Base-by-base conservation (phyloP, 768 basidiomycete species). In the Trametes maxima region DNA sequence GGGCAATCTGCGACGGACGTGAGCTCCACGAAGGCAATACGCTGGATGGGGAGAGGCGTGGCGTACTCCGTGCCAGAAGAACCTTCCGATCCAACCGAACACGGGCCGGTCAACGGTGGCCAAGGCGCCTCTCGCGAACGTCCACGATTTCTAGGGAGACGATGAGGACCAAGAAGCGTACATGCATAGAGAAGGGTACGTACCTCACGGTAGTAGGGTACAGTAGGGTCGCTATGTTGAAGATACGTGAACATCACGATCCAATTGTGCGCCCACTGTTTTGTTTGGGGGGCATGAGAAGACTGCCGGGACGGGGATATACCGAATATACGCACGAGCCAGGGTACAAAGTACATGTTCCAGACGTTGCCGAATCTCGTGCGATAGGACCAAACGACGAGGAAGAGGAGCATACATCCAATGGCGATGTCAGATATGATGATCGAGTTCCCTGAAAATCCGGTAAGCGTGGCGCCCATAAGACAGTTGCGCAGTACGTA, bases 261-360 rank as follows among this genome's bases (percentile, higher is more conserved):
- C 69, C 64, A 61, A 60, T 80, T 81, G 66, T 80, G 79, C 13
- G 78, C 79, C 62, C 77, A 75, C 80, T 82, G 56, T 44, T 36
- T 22, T 5, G 25, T 17, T 17, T 16, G 35, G 37, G 2, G 47
- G 36, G 46, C 28, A 48, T 62, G 21, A 42, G 40, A 42, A 14
- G 54, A 21, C 21, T 14, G 21, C 22, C 14, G 22, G 11, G 21
- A 54, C 28, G 14, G 39, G 36, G 13, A 40, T 24, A 19, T 24
- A 40, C 36, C 6, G n/a, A 28, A 13, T 12, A 7, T 25, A 69
- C 74, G 48, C 61, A 82, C 82, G 25, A 84, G 73, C 81, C 80
- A 84, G 10, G 82, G 82, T 11, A 79, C 62, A 49, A 82, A 66
- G 69, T 84, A 84, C 47, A 80, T 72, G 22, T 69, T 73, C 66